Percentiles rank a stretch among this genome's conserved stretches.
Conservation (phyloP, 148 eudicot genomes). For the Rhododendron ovatum region DNA sequence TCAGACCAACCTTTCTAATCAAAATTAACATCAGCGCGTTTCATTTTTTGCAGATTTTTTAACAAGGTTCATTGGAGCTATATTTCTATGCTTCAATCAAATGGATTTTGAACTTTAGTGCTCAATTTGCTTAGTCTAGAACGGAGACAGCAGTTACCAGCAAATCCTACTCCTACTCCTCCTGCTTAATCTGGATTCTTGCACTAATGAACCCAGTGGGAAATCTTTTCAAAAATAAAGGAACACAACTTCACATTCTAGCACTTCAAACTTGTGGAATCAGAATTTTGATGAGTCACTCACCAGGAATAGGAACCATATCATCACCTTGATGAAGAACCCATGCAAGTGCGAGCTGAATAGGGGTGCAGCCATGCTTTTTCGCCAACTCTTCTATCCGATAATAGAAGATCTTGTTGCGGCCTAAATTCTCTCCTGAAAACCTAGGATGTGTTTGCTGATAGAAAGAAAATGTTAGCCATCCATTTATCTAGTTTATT, state of each 20-base stretch:
- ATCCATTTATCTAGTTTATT: background rate
- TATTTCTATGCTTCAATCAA: background rate
- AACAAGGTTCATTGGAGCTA: background rate
- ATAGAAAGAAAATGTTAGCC: background rate
- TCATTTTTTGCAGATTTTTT: background rate
- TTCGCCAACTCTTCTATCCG: slow-evolving; percentile 43
- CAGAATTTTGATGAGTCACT: background rate
- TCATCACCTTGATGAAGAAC: slow-evolving; percentile 60
- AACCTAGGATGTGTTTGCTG: slow-evolving; percentile 58
- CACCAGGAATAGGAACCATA: slow-evolving; percentile 48
- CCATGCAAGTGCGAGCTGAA: slow-evolving; percentile 81
- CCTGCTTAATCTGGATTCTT: background rate
- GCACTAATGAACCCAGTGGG: background rate
- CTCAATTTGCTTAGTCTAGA: background rate
- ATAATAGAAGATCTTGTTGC: slow-evolving; percentile 55
- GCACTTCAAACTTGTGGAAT: background rate
- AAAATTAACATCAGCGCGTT: background rate
- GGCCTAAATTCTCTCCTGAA: slow-evolving; percentile 45
- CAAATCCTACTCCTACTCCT: background rate
- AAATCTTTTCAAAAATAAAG: background rate
- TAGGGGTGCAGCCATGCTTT: slow-evolving; percentile 57
- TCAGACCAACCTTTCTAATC: background rate
- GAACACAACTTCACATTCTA: background rate
- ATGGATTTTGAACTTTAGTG: background rate
- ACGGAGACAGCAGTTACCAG: background rate